Percentiles rank a stretch among this genome's conserved stretches.
These are phyloP conservation scores for Alternaria brassicicola DNA, from an alignment of 2,329 filamentous ascomycete genomes.

Conservation along the genomic window DNA sequence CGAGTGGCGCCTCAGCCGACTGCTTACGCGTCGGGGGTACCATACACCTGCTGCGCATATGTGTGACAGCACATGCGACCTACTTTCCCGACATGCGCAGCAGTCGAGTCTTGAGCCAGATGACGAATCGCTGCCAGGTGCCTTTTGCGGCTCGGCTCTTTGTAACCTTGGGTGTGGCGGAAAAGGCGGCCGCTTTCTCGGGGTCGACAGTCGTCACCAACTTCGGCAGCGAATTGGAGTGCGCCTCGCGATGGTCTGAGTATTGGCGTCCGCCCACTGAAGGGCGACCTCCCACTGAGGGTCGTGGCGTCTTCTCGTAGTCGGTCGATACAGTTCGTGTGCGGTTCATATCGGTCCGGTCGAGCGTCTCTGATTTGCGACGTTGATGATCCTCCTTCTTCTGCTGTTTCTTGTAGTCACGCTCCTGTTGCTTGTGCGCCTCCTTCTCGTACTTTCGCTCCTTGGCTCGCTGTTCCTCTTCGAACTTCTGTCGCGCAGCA, in stretches of 20 bases:
- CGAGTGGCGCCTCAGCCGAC: not conserved
- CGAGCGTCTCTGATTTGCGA: conserved; percentile 49
- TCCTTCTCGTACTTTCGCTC: conserved; percentile 61
- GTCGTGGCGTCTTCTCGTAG: conserved; percentile 38
- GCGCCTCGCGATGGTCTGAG: conserved; percentile 45
- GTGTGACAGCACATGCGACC: conserved; percentile 4
- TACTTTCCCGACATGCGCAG: conserved; percentile 53
- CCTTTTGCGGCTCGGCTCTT: conserved; percentile 48
- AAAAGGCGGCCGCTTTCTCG: conserved; percentile 35
- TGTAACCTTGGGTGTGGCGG: conserved; percentile 38
- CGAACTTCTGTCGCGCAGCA: conserved; percentile 62
- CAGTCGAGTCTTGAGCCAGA: conserved; percentile 62
- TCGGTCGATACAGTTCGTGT: conserved; percentile 41
- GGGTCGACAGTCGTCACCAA: conserved; percentile 36
- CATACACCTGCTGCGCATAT: not conserved
- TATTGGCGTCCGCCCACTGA: conserved; percentile 48
- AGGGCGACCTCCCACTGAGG: conserved; percentile 41
- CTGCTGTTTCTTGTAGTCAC: conserved; percentile 52
- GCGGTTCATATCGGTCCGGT: conserved; percentile 36
- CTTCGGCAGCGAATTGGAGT: conserved; percentile 45
- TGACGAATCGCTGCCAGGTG: conserved; percentile 61
- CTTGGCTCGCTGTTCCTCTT: conserved; percentile 65
- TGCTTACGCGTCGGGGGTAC: not conserved
- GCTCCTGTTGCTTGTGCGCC: conserved; percentile 54
- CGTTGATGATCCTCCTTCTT: conserved; percentile 52